Conservation (phyloP, 768 basidiomycete genomes). For the Boletales sp. region DNA sequence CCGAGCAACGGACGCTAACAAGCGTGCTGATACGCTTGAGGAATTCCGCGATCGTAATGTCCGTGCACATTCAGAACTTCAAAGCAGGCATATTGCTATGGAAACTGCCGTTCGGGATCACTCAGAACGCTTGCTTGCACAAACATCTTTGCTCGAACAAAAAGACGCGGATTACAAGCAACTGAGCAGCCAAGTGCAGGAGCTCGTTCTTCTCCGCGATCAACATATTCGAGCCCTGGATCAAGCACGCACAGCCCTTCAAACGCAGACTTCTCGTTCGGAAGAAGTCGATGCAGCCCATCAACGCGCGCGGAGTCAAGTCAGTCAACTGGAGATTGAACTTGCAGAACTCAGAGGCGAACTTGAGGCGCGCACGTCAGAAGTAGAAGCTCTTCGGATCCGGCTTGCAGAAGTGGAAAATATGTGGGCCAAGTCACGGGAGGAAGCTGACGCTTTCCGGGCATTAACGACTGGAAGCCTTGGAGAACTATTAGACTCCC, state of each 20-base stretch:
- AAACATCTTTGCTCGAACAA: constrained; percentile 73
- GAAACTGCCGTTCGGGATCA: constrained; percentile 74
- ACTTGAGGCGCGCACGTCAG: constrained; percentile 68
- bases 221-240: constrained; percentile 87
- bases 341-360: constrained; percentile 78
- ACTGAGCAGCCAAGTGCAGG: constrained; percentile 64
- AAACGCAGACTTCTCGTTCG: constrained; percentile 70
- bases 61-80: constrained; percentile 67
- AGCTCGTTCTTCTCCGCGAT: constrained; percentile 66
- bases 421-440: constrained; percentile 86
- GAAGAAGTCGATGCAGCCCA: constrained; percentile 77
- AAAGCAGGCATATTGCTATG: constrained; percentile 54
- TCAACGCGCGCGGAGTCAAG: constrained; percentile 64
- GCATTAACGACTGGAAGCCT: constrained; percentile 83
- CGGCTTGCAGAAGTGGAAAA: constrained; percentile 81
- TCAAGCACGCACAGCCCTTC: constrained; percentile 75
- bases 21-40: constrained; percentile 74
- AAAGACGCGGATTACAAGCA: constrained; percentile 73
- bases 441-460: constrained; percentile 89
- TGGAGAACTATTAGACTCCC: constrained; percentile 83
- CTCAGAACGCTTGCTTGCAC: constrained; percentile 65
- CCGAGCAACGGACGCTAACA: constrained; percentile 66
- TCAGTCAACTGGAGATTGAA: constrained; percentile 69
- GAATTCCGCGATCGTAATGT: constrained; percentile 60
- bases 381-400: constrained; percentile 65